Conservation (phyloP, 2,329 filamentous ascomycete species). For the Aspergillus nomiae region DNA sequence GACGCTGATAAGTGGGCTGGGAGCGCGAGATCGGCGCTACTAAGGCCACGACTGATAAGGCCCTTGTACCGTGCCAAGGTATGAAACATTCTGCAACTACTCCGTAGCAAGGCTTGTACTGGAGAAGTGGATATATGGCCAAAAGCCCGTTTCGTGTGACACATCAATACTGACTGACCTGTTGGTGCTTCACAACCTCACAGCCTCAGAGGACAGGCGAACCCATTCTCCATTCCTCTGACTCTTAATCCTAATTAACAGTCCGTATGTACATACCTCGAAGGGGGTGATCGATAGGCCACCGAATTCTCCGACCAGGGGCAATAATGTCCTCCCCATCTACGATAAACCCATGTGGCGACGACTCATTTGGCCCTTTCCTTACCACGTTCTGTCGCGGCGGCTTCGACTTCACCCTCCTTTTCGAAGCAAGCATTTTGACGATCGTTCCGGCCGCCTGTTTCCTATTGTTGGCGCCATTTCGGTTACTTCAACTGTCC, state of each 20-base stretch:
- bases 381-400: slow-evolving; percentile 14
- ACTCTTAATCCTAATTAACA: neutral
- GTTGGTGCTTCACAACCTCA: neutral
- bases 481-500: slow-evolving; percentile 16
- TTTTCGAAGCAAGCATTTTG: slow-evolving; percentile 18
- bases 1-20: neutral
- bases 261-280: neutral
- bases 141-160: neutral
- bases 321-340: neutral
- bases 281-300: neutral
- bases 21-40: neutral
- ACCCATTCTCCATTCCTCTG: neutral
- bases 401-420: slow-evolving; percentile 22
- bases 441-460: slow-evolving; percentile 12
- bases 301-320: neutral
- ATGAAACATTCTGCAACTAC: neutral
- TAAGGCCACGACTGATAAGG: neutral
- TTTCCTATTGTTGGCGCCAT: slow-evolving; percentile 12
- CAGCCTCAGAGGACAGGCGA: neutral
- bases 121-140: neutral
- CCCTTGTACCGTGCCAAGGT: neutral
- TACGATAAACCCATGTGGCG: slow-evolving; percentile 4
- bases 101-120: neutral
- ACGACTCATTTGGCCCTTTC: slow-evolving; percentile 12
- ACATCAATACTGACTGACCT: neutral